Base-by-base conservation (phyloP, 371 early-diverging fungal species). In the Saksenaea oblongispora region DNA sequence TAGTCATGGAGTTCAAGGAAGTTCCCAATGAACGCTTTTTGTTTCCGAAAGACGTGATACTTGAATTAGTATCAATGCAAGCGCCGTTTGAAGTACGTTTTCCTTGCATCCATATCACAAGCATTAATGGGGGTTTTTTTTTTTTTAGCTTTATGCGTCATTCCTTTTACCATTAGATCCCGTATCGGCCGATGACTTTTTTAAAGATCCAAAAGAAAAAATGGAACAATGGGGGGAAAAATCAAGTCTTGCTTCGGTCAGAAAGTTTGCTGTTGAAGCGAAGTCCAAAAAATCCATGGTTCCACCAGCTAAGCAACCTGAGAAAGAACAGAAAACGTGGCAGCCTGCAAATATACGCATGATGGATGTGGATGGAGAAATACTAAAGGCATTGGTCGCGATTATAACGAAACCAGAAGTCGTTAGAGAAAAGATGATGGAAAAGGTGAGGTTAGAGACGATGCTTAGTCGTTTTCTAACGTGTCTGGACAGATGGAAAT, bases 1-100 rank as follows among this genome's bases (percentile, higher is more conserved):
- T 83, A 10, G 80, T 80, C 13, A 66, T 83, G 54, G 83, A 83
- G 51, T 59, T 83, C 36, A 74, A 72, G 35, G 83, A 79, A 24
- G 56, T 61, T 1, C 64, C 78, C 7, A 72, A 70, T n/a, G 83
- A 83, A 51, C 71, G 80, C 24, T 76, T 70, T 18, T 34, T 78
- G 14, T 75, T 83, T 53, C 83, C 83, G 1, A 78, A 78, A 53
- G 66, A 76, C 0, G 62, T 67, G 1, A 71, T 82, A 5, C 27
- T 79, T 10, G 69, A 76, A 51, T 35, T 61, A 1, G 31, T 51
- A 9, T 58, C 67, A 2, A 37, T 61, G 36, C 24, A 24, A 18
- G 68, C 55, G 17, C 65, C 63, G 18, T 62, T 57, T 28, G 74
- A 73, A 58, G 73, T 73, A 47, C n/a, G 61, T 39, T 8, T 41